A percentile compares a stretch with the other conserved stretches of the same genome.
phyloP scores from a whole-genome alignment of 768 basidiomycete species.

The Pholiota microspora region DNA sequence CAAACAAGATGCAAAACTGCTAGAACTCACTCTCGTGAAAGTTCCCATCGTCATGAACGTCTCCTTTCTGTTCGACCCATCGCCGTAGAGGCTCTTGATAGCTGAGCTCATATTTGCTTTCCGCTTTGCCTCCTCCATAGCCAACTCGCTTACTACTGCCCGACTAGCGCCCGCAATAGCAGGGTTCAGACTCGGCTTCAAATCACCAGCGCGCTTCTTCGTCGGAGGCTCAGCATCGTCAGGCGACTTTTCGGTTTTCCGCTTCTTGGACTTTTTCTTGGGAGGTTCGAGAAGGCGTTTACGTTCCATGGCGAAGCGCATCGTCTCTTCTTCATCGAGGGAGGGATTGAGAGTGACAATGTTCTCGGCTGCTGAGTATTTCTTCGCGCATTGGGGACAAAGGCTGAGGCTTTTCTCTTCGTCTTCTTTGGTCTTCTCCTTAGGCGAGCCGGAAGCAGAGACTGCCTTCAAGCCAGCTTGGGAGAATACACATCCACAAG shows the following conservation, averaged over 20 bases:
- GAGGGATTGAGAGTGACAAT: slow-evolving; percentile 68
- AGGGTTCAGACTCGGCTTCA: slow-evolving; percentile 46
- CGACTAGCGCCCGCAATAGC: slow-evolving; percentile 55
- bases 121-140: slow-evolving; percentile 79
- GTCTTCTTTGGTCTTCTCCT: slow-evolving; percentile 28
- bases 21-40: slow-evolving; percentile 76
- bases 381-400: slow-evolving; percentile 76
- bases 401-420: slow-evolving; percentile 39
- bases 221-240: slow-evolving; percentile 36
- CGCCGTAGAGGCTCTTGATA: slow-evolving; percentile 77
- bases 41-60: slow-evolving; percentile 93
- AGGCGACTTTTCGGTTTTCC: slow-evolving; percentile 36
- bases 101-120: slow-evolving; percentile 84
- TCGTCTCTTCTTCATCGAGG: slow-evolving; percentile 58
- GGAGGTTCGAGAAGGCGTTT: slow-evolving; percentile 53
- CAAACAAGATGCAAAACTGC: background rate
- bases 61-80: slow-evolving; percentile 64
- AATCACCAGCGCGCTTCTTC: slow-evolving; percentile 40
- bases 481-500: slow-evolving; percentile 92
- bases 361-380: slow-evolving; percentile 58
- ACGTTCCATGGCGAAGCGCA: slow-evolving; percentile 55
- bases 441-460: slow-evolving; percentile 31
- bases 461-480: slow-evolving; percentile 79
- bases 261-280: slow-evolving; percentile 63
- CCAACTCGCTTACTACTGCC: slow-evolving; percentile 69